phyloP scores from a whole-genome alignment of 148 eudicot genomes.

The Cornus controversa region DNA sequence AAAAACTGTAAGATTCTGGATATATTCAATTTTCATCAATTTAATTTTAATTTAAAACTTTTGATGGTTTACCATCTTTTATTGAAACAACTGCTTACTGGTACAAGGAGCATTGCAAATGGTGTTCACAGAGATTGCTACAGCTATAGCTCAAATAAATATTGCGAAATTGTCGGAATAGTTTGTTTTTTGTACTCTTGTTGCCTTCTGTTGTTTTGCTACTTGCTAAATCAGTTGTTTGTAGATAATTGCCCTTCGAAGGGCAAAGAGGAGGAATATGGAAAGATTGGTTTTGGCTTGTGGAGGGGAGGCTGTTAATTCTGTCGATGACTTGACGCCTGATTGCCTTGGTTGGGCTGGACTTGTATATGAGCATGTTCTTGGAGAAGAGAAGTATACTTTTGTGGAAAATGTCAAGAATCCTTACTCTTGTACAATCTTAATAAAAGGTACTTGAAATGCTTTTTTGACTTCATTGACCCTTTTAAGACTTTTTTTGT shows the following conservation, averaged over 20 bases:
- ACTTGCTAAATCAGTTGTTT: slow-evolving; percentile 6
- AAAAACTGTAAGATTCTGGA: background rate
- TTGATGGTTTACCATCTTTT: background rate
- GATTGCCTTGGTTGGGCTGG: slow-evolving; percentile 99
- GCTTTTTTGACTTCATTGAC: background rate
- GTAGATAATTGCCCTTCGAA: slow-evolving; percentile 85
- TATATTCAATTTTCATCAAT: background rate
- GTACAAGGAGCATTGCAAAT: background rate
- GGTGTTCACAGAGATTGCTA: slow-evolving; percentile 1
- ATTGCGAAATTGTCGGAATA: background rate
- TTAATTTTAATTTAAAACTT: background rate
- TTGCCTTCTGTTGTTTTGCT: background rate
- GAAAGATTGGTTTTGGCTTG: slow-evolving; percentile 96
- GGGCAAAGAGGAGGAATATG: slow-evolving; percentile 98
- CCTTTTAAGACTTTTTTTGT: background rate
- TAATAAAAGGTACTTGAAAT: slow-evolving; percentile 74
- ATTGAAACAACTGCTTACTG: background rate
- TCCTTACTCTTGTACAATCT: slow-evolving; percentile 92
- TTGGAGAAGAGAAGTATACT: slow-evolving; percentile 96
- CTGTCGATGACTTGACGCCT: slow-evolving; percentile 87
- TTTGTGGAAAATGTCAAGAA: slow-evolving; percentile 95
- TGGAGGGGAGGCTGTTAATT: slow-evolving; percentile 95
- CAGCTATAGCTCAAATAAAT: background rate
- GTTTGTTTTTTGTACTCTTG: background rate
- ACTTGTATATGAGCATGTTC: slow-evolving; percentile 90